A percentile compares a stretch with the other conserved stretches of the same genome.
phyloP scores from a whole-genome alignment of 1,284 basidiomycete genomes.

The Inonotus hispidus region DNA sequence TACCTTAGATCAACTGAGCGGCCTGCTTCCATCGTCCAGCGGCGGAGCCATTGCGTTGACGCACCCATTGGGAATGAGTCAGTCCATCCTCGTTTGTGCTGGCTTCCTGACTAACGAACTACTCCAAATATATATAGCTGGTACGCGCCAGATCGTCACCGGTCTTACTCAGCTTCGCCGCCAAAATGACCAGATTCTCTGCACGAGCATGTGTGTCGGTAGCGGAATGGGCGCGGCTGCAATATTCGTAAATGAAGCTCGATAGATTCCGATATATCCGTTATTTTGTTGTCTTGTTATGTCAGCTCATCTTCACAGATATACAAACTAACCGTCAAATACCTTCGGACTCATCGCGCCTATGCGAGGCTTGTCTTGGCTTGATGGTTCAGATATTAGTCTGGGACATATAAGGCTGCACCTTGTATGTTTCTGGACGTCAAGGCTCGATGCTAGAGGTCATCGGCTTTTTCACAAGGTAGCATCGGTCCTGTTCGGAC shows the following conservation, averaged over 20 bases:
- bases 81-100: slow-evolving; percentile 25
- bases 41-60: slow-evolving; percentile 87
- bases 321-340: too few species aligned
- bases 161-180: slow-evolving; percentile 76
- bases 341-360: too few species aligned
- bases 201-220: slow-evolving; percentile 87
- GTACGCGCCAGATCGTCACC: slow-evolving; percentile 80
- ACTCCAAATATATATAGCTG: slow-evolving; percentile 44
- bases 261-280: slow-evolving; percentile 14
- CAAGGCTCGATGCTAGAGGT: not conserved
- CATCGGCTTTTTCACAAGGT: not conserved
- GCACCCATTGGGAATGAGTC: slow-evolving; percentile 80
- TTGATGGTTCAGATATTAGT: too few species aligned
- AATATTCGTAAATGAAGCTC: slow-evolving; percentile 73
- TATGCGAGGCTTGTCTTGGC: too few species aligned
- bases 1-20: not conserved
- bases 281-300: not conserved
- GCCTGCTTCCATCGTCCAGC: slow-evolving; percentile 29
- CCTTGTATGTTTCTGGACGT: too few species aligned
- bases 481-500: not conserved
- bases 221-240: slow-evolving; percentile 86
- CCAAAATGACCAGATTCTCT: slow-evolving; percentile 58
- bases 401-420: too few species aligned
- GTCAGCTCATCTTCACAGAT: too few species aligned
- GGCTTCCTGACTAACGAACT: slow-evolving; percentile 10